Evolutionary conservation across 768 basidiomycete species (phyloP), one percentile per base, ranked within the genome.

Genomic region (Naganishia vaughanmartiniae): DNA sequence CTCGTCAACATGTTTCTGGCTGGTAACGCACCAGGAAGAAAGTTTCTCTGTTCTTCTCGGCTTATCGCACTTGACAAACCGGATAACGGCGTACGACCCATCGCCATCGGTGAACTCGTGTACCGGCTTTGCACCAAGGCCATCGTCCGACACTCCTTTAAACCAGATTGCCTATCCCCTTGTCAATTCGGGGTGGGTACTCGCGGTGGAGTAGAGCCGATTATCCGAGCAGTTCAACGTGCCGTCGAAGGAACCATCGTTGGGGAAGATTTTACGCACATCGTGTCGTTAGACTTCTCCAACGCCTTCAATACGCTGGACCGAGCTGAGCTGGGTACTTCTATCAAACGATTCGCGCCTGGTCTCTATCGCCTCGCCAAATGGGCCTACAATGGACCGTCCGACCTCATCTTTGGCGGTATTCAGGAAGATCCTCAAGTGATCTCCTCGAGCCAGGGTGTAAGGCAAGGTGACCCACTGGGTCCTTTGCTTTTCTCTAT

Each of bases 31-130:
- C n/a, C n/a, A n/a, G n/a, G n/a, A n/a, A n/a, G n/a, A n/a, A n/a
- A n/a, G n/a, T n/a, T n/a, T n/a, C n/a, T n/a, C n/a, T n/a, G n/a
- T n/a, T n/a, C n/a, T n/a, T n/a, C n/a, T n/a, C n/a, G n/a, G n/a
- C n/a, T n/a, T n/a, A n/a, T n/a, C n/a, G n/a, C n/a, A n/a, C n/a
- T n/a, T n/a, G n/a, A n/a, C n/a, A n/a, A n/a, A n/a, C n/a, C n/a
- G n/a, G n/a, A n/a, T n/a, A n/a, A n/a, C n/a, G n/a, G n/a, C n/a
- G n/a, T n/a, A n/a, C n/a, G n/a, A n/a, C n/a, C n/a, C n/a, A n/a
- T n/a, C n/a, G n/a, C n/a, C n/a, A 71, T 75, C 6, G 76, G 76
- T 5, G 76, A 75, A 24, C 34, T 76, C 26, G 26, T 75, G 54
- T 75, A 74, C 54, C 56, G 76, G 17, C 39, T 74, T 0, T 48